These are phyloP conservation scores for Claviceps sp. DNA, from an alignment of 2,329 filamentous ascomycete genomes.

Conservation along the genomic window DNA sequence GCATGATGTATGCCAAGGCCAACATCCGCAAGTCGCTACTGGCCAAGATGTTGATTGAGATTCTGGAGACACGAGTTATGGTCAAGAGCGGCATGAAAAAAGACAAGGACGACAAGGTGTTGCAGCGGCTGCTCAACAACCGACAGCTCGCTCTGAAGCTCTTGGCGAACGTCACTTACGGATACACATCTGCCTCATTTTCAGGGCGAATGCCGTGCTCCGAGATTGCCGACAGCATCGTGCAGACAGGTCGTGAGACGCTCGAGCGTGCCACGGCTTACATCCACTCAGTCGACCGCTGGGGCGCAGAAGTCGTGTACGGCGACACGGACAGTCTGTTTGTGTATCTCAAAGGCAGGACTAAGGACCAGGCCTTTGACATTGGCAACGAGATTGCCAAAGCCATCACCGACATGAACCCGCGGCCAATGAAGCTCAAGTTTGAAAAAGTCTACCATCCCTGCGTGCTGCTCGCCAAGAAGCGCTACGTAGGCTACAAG, in stretches of 20 bases:
- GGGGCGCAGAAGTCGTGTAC: constrained; percentile 95
- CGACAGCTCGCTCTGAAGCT: constrained; percentile 87
- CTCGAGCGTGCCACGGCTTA: constrained; percentile 85
- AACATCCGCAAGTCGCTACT: constrained; percentile 79
- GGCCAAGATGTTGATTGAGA: constrained; percentile 93
- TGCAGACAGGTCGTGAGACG: constrained; percentile 89
- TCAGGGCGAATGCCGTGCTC: constrained; percentile 96
- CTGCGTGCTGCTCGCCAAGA: constrained; percentile 87
- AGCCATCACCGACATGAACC: constrained; percentile 79
- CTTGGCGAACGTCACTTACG: constrained; percentile 97
- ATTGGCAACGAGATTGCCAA: constrained; percentile 88
- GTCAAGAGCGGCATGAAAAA: constrained; percentile 94
- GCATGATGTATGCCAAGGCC: constrained; percentile 86
- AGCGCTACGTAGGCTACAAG: constrained; percentile 96
- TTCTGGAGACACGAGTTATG: constrained; percentile 93
- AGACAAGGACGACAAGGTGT: constrained; percentile 72
- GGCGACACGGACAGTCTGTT: constrained; percentile 96
- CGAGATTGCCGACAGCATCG: constrained; percentile 95
- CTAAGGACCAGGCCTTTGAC: constrained; percentile 75
- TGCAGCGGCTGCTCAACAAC: constrained; percentile 85
- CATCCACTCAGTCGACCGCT: constrained; percentile 75
- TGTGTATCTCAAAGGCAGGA: constrained; percentile 75
- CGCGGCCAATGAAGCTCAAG: constrained; percentile 84
- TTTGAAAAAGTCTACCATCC: constrained; percentile 98
- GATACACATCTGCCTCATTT: constrained; percentile 93